phyloP scores from a whole-genome alignment of 805 yeast genomes.

The Pichia heedii region DNA sequence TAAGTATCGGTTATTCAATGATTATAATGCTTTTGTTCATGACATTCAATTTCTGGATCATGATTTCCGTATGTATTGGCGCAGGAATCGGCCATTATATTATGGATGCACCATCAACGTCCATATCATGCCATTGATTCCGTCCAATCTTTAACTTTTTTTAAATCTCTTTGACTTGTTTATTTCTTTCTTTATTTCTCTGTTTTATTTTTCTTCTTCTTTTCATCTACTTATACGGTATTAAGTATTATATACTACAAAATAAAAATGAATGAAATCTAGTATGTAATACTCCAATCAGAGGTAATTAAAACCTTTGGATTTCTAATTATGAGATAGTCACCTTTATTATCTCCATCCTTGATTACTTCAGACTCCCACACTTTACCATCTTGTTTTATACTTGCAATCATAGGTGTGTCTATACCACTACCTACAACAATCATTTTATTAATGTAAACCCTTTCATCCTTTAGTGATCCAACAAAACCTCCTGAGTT shows the following conservation, averaged over 20 bases:
- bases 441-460: constrained; percentile 47
- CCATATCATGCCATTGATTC: constrained; percentile 21
- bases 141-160: neutral
- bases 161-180: neutral
- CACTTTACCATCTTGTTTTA: constrained; percentile 29
- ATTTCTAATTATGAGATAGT: constrained; percentile 32
- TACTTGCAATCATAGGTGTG: constrained; percentile 6
- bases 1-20: constrained; percentile 35
- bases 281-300: constrained; percentile 34
- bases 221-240: neutral
- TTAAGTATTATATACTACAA: constrained; percentile 32
- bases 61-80: constrained; percentile 35
- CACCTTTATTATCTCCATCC: constrained; percentile 2
- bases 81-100: constrained; percentile 32
- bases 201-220: neutral
- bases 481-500: constrained; percentile 18
- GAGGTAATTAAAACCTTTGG: constrained; percentile 40
- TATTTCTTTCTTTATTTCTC: neutral
- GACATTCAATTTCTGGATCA: constrained; percentile 40
- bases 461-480: constrained; percentile 21
- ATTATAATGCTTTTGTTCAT: constrained; percentile 39
- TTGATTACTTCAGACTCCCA: constrained; percentile 28
- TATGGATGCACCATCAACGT: constrained; percentile 14
- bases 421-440: constrained; percentile 31
- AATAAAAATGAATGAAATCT: too few relatives aligned